A percentile compares a stretch with the other conserved stretches of the same genome.
These are phyloP conservation scores for Eucalyptus polybractea DNA, from an alignment of 345 rosid genomes.

Conservation along the genomic window DNA sequence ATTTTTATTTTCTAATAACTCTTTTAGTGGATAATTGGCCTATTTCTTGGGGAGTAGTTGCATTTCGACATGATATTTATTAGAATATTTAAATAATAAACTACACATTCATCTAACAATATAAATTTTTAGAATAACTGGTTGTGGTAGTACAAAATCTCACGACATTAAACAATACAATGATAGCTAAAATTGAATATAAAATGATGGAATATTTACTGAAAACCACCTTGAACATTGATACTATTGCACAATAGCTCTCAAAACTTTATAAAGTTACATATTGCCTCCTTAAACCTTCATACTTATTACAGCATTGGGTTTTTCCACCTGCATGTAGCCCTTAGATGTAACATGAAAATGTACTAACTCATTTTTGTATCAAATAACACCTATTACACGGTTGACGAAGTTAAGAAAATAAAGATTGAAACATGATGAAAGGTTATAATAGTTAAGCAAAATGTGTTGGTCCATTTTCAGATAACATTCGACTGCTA, in stretches of 20 bases:
- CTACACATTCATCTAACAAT: accelerated
- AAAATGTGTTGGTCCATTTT: neutral
- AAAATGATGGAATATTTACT: too few species aligned
- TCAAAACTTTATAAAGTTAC: neutral
- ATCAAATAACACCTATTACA: neutral
- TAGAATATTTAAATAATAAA: too few species aligned
- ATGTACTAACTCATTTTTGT: neutral
- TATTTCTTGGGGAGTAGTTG: neutral
- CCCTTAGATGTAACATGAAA: neutral
- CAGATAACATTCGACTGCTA: neutral
- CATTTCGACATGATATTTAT: neutral
- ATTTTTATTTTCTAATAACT: accelerated
- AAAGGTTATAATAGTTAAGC: neutral
- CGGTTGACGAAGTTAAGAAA: neutral
- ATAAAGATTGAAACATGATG: neutral
- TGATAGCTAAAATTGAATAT: neutral
- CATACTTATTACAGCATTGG: neutral
- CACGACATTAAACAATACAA: too few species aligned
- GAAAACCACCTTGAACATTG: neutral
- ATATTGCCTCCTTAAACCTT: neutral
- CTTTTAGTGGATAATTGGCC: accelerated
- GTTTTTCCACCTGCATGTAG: neutral
- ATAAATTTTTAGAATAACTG: too few species aligned
- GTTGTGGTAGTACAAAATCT: accelerated
- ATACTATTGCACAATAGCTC: neutral